phyloP scores from a whole-genome alignment of 441 rosid genomes.

The Brassica balearica region DNA sequence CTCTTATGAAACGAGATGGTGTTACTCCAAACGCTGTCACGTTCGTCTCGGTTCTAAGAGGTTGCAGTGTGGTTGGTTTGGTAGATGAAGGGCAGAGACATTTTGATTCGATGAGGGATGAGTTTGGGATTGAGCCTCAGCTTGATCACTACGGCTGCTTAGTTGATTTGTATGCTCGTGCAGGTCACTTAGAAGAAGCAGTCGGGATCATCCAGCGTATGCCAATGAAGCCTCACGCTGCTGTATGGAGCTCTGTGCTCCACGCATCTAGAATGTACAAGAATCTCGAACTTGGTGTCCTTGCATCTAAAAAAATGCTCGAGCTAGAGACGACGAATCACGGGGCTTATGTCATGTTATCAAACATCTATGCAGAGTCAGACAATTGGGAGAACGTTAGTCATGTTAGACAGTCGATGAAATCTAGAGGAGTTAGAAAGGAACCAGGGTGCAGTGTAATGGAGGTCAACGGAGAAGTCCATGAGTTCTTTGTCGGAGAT shows the following conservation, averaged over 20 bases:
- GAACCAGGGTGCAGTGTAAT: constrained; percentile 65
- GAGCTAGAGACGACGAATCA: constrained; percentile 57
- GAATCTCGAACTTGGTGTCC: constrained; percentile 56
- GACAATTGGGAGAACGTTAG: constrained; percentile 55
- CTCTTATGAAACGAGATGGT: constrained; percentile 53
- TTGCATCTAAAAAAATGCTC: constrained; percentile 54
- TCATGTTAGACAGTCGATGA: constrained; percentile 55
- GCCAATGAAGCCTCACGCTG: constrained; percentile 66
- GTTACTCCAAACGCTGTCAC: constrained; percentile 56
- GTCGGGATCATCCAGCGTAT: constrained; percentile 48
- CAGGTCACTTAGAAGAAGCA: constrained; percentile 60
- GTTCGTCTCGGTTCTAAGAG: constrained; percentile 58
- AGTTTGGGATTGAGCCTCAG: constrained; percentile 54
- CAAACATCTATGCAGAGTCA: constrained; percentile 63
- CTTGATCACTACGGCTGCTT: constrained; percentile 68
- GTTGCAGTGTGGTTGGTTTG: constrained; percentile 56
- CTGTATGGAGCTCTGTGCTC: constrained; percentile 71
- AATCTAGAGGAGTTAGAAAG: constrained; percentile 55
- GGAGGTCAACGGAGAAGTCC: constrained; percentile 59
- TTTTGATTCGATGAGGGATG: constrained; percentile 54
- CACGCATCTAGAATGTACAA: constrained; percentile 64
- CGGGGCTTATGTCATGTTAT: constrained; percentile 60
- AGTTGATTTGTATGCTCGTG: constrained; percentile 64
- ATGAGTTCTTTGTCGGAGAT: constrained; percentile 60
- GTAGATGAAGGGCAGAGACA: constrained; percentile 57